A percentile compares a stretch with the other conserved stretches of the same genome.
Conservation (phyloP, 805 yeast genomes). For the Wickerhamiella occidentalis region DNA sequence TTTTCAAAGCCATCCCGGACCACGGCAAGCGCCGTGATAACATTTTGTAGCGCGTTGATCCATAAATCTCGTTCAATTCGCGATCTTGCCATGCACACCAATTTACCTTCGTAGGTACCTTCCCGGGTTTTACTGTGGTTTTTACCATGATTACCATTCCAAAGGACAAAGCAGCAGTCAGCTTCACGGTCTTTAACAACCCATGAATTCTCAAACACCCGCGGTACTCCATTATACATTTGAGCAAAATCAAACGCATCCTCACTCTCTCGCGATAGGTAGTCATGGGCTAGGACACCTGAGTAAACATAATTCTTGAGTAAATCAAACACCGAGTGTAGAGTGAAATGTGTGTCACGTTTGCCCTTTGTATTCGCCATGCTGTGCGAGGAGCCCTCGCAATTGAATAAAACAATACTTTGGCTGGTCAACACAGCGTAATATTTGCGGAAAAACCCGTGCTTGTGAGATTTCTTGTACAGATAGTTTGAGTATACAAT, state of each 20-base stretch:
- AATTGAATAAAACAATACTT: constrained; percentile 44
- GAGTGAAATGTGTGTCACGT: constrained; percentile 38
- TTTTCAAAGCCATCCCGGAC: neutral
- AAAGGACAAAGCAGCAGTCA: constrained; percentile 67
- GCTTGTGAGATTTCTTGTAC: constrained; percentile 58
- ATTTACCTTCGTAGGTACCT: constrained; percentile 49
- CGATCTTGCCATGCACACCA: constrained; percentile 71
- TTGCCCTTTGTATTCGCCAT: neutral
- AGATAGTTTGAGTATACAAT: constrained; percentile 54
- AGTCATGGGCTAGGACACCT: constrained; percentile 47
- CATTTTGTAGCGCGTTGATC: constrained; percentile 39
- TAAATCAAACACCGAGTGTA: constrained; percentile 49
- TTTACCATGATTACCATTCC: constrained; percentile 44
- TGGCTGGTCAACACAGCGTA: constrained; percentile 64
- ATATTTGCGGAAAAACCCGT: constrained; percentile 48
- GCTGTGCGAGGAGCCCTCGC: constrained; percentile 35
- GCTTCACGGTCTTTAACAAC: constrained; percentile 63
- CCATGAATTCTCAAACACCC: constrained; percentile 76
- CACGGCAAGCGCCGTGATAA: constrained; percentile 19
- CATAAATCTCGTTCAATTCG: constrained; percentile 74
- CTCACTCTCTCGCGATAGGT: constrained; percentile 38
- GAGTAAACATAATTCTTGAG: constrained; percentile 63
- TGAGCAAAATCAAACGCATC: constrained; percentile 31
- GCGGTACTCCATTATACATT: constrained; percentile 49
- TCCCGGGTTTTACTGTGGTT: constrained; percentile 39